phyloP scores from a whole-genome alignment of 805 yeast genomes.

The Wickerhamomyces alni region DNA sequence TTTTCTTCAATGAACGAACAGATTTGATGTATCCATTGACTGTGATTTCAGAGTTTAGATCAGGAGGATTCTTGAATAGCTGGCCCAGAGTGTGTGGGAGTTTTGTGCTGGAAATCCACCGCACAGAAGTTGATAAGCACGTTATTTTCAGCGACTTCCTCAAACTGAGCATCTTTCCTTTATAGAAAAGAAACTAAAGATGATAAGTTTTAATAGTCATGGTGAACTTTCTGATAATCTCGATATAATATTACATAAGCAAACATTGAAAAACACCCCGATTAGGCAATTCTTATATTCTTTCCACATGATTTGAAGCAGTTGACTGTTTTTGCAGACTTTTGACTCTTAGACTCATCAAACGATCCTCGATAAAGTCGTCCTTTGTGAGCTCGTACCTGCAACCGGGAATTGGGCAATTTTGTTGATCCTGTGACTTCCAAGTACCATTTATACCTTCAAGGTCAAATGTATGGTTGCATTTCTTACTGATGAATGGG shows the following conservation, averaged over 20 bases:
- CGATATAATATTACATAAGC: too few relatives aligned
- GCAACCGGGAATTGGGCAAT: constrained; percentile 56
- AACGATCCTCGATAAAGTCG: constrained; percentile 40
- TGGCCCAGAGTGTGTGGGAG: constrained; percentile 10
- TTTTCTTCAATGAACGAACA: constrained; percentile 64
- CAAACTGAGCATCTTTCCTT: neutral
- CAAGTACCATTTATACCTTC: constrained; percentile 35
- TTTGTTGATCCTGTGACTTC: constrained; percentile 9
- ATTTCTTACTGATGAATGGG: constrained; percentile 51
- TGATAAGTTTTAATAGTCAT: too few relatives aligned
- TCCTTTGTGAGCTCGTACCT: constrained; percentile 25
- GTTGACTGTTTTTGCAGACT: constrained; percentile 5
- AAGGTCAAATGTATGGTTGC: constrained; percentile 60
- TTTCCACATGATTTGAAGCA: neutral
- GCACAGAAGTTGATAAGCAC: too few relatives aligned
- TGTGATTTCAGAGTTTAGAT: constrained; percentile 29
- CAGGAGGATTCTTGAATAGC: constrained; percentile 15
- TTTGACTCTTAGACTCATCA: constrained; percentile 52
- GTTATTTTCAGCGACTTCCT: too few relatives aligned
- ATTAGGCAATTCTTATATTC: neutral
- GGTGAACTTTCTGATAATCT: too few relatives aligned
- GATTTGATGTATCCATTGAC: constrained; percentile 74
- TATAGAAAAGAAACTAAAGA: too few relatives aligned
- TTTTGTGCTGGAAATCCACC: neutral
- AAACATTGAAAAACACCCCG: neutral